These are phyloP conservation scores for Entophlyctis helioformis DNA, from an alignment of 192 early-diverging fungal genomes.

Conservation along the genomic window DNA sequence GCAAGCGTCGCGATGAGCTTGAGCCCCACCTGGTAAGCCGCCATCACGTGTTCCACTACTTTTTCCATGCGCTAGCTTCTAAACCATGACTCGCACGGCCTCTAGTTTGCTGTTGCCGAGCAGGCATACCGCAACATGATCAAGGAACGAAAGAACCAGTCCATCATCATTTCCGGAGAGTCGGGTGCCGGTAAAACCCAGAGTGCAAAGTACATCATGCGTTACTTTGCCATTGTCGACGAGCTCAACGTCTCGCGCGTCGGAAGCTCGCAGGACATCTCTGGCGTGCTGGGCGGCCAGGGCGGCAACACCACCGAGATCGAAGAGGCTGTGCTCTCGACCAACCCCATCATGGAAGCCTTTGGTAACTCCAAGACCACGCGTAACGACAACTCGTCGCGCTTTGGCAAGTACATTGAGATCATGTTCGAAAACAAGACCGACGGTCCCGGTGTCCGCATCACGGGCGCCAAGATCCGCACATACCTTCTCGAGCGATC, in stretches of 20 bases:
- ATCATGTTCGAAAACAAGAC: constrained; percentile 83
- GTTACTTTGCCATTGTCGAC: constrained; percentile 77
- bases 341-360: constrained; percentile 98
- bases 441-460: constrained; percentile 39
- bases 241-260: constrained; percentile 14
- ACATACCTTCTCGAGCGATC: constrained; percentile 96
- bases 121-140: constrained; percentile 96
- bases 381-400: constrained; percentile 95
- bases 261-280: constrained; percentile 1
- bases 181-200: constrained; percentile 91
- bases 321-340: constrained; percentile 58
- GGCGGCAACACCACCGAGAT: constrained; percentile 29
- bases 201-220: constrained; percentile 94
- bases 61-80: background rate
- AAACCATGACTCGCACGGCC: background rate
- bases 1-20: constrained; percentile 82
- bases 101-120: constrained; percentile 89
- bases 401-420: constrained; percentile 98
- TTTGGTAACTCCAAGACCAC: constrained; percentile 99
- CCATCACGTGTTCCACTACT: background rate
- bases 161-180: constrained; percentile 96
- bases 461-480: constrained; percentile 87
- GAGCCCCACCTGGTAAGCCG: constrained; percentile 75
- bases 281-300: too few species aligned
- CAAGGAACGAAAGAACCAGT: constrained; percentile 86